Evolutionary conservation across 2,329 filamentous ascomycete genomes (phyloP), one percentile per base, ranked within the genome.

Genomic region (Raffaelea ambrosiae): DNA sequence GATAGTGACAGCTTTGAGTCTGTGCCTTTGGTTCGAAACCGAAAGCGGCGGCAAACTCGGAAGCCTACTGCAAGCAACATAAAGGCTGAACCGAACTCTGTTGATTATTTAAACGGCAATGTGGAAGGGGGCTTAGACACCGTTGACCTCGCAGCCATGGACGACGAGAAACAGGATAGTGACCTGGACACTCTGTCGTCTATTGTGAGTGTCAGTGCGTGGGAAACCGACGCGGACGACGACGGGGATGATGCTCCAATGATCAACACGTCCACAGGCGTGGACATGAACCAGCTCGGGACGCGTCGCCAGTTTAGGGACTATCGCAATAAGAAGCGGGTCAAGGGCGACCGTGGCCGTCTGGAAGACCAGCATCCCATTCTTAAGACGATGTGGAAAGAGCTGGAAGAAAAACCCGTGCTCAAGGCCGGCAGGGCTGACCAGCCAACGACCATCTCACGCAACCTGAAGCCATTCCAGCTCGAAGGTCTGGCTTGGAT

Each of bases 401-500:
- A 86, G 21, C 70, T 97, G 3, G 72, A 84, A 61, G 73, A 79
- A 1, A 75, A 83, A 55, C 78, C 86, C 1, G 68, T 83, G 18
- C 77, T 96, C 52, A 76, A 79, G 23, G 68, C 73, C 21, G 71
- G 66, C 21, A 73, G 72, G 53, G 85, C 84, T 31, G 68, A 76
- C 50, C 88, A 95, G 59, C 93, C 93, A 4, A 61, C 67, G 8
- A 81, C 76, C 3, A 96, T 98, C 54, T 87, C 77, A 45, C 84
- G 91, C 36, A 83, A 83, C 48, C 73, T 98, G 53, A 96, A 98
- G 64, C 83, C 85, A 1, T 98, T 97, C 62, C 93, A 98, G 61
- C 81, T 95, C 5, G 86, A 96, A 65, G 93, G 93, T 4, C 72
- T 98, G 36, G 83, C 88, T 44, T 98, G 93, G 93, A 94, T 98